A percentile compares a stretch with the other conserved stretches of the same genome.
Conservation (phyloP, 768 basidiomycete genomes). For the Tulasnella sp. region DNA sequence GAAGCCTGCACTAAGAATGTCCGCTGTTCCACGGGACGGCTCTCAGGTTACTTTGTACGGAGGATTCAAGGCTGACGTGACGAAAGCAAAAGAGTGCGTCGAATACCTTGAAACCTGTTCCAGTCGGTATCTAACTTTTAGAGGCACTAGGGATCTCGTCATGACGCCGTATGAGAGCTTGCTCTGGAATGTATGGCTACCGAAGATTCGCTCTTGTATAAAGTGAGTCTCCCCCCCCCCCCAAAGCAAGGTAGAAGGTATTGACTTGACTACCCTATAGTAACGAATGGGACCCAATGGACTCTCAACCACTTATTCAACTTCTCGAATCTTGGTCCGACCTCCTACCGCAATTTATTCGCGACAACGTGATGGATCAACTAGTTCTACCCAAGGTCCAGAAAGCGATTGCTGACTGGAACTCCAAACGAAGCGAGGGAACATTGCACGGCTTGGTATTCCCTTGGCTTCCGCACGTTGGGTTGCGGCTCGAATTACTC, state of each 20-base stretch:
- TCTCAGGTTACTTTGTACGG: slow-evolving; percentile 47
- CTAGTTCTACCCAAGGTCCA: slow-evolving; percentile 90
- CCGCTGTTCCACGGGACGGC: slow-evolving; percentile 41
- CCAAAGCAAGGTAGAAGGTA: not conserved
- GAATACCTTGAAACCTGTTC: not conserved
- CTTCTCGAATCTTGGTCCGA: slow-evolving; percentile 86
- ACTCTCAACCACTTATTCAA: slow-evolving; percentile 69
- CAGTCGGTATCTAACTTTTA: not conserved
- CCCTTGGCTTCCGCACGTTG: slow-evolving; percentile 92
- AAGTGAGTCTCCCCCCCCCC: slow-evolving; percentile 47
- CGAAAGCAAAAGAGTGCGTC: not conserved
- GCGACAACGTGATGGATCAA: slow-evolving; percentile 94
- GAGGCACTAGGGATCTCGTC: slow-evolving; percentile 27
- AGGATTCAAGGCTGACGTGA: not conserved
- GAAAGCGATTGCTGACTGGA: slow-evolving; percentile 82
- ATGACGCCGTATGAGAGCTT: slow-evolving; percentile 97
- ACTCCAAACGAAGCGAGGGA: slow-evolving; percentile 48
- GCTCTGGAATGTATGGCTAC: slow-evolving; percentile 93
- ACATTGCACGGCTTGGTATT: slow-evolving; percentile 80
- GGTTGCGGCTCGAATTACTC: slow-evolving; percentile 75
- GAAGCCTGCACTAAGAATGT: slow-evolving; percentile 61
- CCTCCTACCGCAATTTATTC: slow-evolving; percentile 84
- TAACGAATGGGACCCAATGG: slow-evolving; percentile 83
- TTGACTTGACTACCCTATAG: slow-evolving; percentile 31
- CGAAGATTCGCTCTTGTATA: slow-evolving; percentile 85